Percentiles rank a stretch among this genome's conserved stretches.
Conservation (phyloP, 768 basidiomycete genomes). For the Pleurotus pulmonarius region DNA sequence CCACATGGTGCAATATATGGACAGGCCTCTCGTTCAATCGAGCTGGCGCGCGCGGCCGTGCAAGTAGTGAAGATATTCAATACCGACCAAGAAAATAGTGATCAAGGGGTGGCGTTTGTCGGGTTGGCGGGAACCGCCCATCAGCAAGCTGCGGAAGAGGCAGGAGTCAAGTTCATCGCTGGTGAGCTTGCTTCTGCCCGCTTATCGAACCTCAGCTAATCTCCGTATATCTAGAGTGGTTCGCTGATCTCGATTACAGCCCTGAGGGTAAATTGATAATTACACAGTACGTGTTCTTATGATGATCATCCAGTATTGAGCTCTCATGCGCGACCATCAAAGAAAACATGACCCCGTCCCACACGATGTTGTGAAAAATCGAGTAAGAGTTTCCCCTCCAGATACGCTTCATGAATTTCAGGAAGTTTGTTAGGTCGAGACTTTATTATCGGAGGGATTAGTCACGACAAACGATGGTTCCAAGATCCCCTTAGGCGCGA, state of each 20-base stretch:
- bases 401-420: background rate
- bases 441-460: slow-evolving; percentile 35
- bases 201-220: background rate
- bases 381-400: slow-evolving; percentile 27
- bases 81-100: slow-evolving; percentile 11
- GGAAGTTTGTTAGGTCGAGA: slow-evolving; percentile 31
- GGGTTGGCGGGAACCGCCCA: slow-evolving; percentile 65
- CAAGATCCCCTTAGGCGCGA: slow-evolving; percentile 37
- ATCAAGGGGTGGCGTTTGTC: slow-evolving; percentile 46
- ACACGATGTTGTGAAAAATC: slow-evolving; percentile 33
- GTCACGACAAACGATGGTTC: slow-evolving; percentile 46
- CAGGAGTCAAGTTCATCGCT: slow-evolving; percentile 58
- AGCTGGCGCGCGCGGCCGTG: slow-evolving; percentile 52
- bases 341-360: slow-evolving; percentile 52
- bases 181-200: slow-evolving; percentile 27
- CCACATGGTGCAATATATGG: slow-evolving; percentile 63
- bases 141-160: slow-evolving; percentile 49
- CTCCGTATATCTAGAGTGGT: slow-evolving; percentile 43
- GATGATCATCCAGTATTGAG: too few species aligned
- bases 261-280: slow-evolving; percentile 55
- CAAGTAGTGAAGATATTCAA: slow-evolving; percentile 50
- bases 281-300: slow-evolving; percentile 38
- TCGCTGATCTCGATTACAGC: slow-evolving; percentile 62
- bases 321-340: background rate
- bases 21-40: slow-evolving; percentile 51